A percentile compares a stretch with the other conserved stretches of the same genome.
These are phyloP conservation scores for Neurospora sp. DNA, from an alignment of 495 filamentous ascomycete species.

Conservation along the genomic window DNA sequence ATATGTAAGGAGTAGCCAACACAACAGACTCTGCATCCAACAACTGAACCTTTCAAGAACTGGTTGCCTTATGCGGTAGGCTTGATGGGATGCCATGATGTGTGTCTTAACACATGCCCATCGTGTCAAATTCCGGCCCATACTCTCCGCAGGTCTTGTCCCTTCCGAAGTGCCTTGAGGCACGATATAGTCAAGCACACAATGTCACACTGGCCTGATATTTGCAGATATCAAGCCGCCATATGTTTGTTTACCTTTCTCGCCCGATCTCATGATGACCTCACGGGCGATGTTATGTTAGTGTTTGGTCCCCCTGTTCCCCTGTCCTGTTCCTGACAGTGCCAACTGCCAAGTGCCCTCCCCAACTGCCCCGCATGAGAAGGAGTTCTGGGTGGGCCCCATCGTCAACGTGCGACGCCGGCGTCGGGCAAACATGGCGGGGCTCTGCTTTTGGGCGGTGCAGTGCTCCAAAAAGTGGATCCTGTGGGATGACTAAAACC, in stretches of 20 bases:
- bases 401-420: background rate
- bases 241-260: background rate
- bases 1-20: background rate
- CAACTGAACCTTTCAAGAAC: background rate
- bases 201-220: background rate
- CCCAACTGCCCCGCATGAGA: background rate
- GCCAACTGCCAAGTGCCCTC: background rate
- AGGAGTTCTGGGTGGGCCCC: background rate
- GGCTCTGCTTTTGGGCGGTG: background rate
- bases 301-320: background rate
- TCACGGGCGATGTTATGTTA: background rate
- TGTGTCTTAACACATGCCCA: background rate
- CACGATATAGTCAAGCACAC: background rate
- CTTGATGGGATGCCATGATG: background rate
- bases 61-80: background rate
- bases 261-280: background rate
- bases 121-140: background rate
- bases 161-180: background rate
- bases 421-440: slow-evolving; percentile 4
- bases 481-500: slow-evolving; percentile 1
- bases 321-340: background rate
- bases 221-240: background rate
- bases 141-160: background rate
- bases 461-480: background rate
- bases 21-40: background rate